Base-by-base conservation (phyloP, 2,329 filamentous ascomycete genomes). In the Trichoderma sp. region DNA sequence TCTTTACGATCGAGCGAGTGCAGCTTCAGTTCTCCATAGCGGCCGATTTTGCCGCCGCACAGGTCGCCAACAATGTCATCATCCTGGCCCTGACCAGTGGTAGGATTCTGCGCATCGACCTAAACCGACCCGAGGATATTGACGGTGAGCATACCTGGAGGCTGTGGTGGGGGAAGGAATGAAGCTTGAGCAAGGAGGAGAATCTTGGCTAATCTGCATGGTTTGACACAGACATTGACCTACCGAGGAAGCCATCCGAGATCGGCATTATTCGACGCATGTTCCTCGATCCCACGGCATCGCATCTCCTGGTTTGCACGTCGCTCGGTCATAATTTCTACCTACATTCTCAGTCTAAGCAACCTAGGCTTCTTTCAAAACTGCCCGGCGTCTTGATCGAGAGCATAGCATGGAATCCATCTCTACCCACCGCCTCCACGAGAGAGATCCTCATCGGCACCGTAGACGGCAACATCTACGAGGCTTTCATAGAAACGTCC, bases 221-320 rank as follows among this genome's bases (percentile, higher is more conserved):
- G 73, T 68, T n/a, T 50, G 53, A 11, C 68, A 11, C 77, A 97
- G 95, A 99, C 82, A 97, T 99, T 80, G 96, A 99, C 81, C 89
- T 99, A 8, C 96, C 96, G 47, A 97, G 97, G 84, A 96, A 95
- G 78, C 90, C 93, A 17, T 92, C 93, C 47, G 95, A 99, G 81
- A 89, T 96, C 72, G 96, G 96, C 75, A 88, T 97, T 67, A 98
- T 99, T 78, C 91, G 93, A 76, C 93, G 93, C 84, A 94, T 99
- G 88, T 99, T 99, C 84, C 92, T 99, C 78, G 96, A 99, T 79
- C 95, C 96, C 32, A 97, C 95, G 12, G 96, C 96, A 32, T 98
- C 94, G 6, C 96, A 99, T 83, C 86, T 99, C 32, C 89, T 99
- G 74, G 90, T 99, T 76, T 94, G 92, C 79, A 99, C 96, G 3